These are phyloP conservation scores for Solanum commersonii DNA, from an alignment of 257 asterid genomes.

Conservation along the genomic window DNA sequence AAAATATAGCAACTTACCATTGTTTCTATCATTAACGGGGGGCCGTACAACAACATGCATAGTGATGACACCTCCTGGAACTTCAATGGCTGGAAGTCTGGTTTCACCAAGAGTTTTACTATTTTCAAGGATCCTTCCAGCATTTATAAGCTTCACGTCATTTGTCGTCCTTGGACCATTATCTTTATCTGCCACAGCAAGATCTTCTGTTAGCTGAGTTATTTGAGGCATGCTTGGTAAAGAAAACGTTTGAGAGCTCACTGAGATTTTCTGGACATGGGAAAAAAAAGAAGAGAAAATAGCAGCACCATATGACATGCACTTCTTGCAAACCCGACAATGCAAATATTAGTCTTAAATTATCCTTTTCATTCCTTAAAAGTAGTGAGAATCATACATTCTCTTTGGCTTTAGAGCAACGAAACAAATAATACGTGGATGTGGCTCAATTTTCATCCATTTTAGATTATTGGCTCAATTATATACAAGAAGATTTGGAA, in stretches of 20 bases:
- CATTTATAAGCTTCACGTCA: constrained; percentile 74
- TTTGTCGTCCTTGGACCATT: constrained; percentile 61
- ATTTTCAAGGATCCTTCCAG: constrained; percentile 85
- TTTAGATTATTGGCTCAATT: neutral
- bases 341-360: neutral
- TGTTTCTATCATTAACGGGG: constrained; percentile 50
- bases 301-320: neutral
- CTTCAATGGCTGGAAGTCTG: constrained; percentile 62
- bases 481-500: neutral
- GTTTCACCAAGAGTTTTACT: constrained; percentile 69
- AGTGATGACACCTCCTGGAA: constrained; percentile 78
- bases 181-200: constrained; percentile 47
- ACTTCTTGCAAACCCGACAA: neutral
- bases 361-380: neutral
- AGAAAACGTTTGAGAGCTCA: neutral
- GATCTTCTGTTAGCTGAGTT: neutral
- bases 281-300: neutral
- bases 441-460: neutral
- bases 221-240: neutral
- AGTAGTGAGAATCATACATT: neutral
- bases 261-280: neutral
- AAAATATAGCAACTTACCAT: constrained; percentile 26
- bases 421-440: neutral
- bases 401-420: neutral
- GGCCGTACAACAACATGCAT: constrained; percentile 85